phyloP scores from a whole-genome alignment of 2,329 filamentous ascomycete genomes.

The Aspergillus quadricinctus region DNA sequence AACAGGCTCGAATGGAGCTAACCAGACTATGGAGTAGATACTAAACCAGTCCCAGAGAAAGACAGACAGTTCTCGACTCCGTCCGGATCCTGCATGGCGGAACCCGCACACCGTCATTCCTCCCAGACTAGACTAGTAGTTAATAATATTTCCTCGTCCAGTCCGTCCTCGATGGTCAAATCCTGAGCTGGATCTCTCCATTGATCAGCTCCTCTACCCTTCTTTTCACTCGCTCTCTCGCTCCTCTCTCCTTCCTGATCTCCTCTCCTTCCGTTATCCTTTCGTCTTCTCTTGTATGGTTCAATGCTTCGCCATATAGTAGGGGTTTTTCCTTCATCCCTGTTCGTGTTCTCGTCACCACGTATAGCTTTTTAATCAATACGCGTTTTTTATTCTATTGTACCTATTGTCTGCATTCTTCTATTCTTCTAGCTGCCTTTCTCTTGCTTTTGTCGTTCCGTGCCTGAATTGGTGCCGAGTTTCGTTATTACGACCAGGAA shows the following conservation, averaged over 20 bases:
- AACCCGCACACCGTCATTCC: conserved; percentile 25
- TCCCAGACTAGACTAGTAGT: not conserved
- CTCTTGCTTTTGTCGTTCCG: conserved; percentile 5
- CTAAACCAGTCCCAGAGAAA: not conserved
- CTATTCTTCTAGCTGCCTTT: conserved; percentile 14
- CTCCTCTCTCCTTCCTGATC: conserved; percentile 2
- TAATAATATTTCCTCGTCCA: not conserved
- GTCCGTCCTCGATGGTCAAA: not conserved
- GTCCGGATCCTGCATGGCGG: not conserved
- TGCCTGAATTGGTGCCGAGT: not conserved
- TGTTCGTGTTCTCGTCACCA: not conserved
- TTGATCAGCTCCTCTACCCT: conserved; percentile 15
- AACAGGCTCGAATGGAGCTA: not conserved
- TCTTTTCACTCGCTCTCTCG: not conserved
- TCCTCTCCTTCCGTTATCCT: not conserved
- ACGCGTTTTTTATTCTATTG: conserved; percentile 5
- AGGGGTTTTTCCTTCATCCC: not conserved
- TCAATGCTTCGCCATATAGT: not conserved
- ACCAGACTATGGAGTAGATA: not conserved
- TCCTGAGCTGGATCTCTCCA: conserved; percentile 11
- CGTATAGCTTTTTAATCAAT: conserved; percentile 1
- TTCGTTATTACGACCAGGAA: not conserved
- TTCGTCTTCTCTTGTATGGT: not conserved
- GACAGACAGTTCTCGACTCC: not conserved
- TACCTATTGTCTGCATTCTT: conserved; percentile 14